phyloP scores from a whole-genome alignment of 495 filamentous ascomycete genomes.

The Rhypophila decipiens region DNA sequence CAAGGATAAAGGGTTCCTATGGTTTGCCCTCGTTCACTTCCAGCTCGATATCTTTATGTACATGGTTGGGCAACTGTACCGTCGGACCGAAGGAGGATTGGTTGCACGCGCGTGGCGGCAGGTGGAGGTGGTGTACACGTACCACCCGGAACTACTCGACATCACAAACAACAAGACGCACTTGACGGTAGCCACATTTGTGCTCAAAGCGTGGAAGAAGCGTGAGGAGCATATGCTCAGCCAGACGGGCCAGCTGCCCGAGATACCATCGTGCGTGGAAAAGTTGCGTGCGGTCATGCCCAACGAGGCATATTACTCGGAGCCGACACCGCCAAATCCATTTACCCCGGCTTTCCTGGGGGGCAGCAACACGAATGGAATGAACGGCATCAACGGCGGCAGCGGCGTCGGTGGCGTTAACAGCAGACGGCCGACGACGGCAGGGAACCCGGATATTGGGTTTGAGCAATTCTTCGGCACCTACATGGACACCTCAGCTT shows the following conservation, averaged over 20 bases:
- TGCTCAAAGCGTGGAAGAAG: slow-evolving; percentile 41
- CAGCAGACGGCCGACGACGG: not conserved
- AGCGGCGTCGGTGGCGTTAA: too few species aligned
- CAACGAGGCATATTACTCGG: slow-evolving; percentile 13
- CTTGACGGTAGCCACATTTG: slow-evolving; percentile 33
- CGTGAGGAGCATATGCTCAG: slow-evolving; percentile 28
- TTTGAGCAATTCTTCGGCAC: slow-evolving; percentile 28
- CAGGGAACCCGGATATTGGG: not conserved
- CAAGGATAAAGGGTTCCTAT: slow-evolving; percentile 35
- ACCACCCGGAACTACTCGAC: slow-evolving; percentile 40
- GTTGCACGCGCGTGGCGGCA: slow-evolving; percentile 49
- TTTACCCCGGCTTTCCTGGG: slow-evolving; percentile 8
- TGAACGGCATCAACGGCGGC: too few species aligned
- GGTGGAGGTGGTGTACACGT: slow-evolving; percentile 32
- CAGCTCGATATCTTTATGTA: slow-evolving; percentile 49
- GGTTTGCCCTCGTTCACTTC: slow-evolving; percentile 46
- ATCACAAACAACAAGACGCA: slow-evolving; percentile 32
- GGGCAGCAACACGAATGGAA: not conserved
- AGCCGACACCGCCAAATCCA: slow-evolving; percentile 14
- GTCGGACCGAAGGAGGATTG: slow-evolving; percentile 40
- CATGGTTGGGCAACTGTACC: slow-evolving; percentile 44
- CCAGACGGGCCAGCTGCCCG: slow-evolving; percentile 13
- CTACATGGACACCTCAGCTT: slow-evolving; percentile 24
- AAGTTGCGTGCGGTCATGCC: slow-evolving; percentile 23
- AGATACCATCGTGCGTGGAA: slow-evolving; percentile 29